phyloP scores from a whole-genome alignment of 257 asterid species.

The Solanum sitiens region DNA sequence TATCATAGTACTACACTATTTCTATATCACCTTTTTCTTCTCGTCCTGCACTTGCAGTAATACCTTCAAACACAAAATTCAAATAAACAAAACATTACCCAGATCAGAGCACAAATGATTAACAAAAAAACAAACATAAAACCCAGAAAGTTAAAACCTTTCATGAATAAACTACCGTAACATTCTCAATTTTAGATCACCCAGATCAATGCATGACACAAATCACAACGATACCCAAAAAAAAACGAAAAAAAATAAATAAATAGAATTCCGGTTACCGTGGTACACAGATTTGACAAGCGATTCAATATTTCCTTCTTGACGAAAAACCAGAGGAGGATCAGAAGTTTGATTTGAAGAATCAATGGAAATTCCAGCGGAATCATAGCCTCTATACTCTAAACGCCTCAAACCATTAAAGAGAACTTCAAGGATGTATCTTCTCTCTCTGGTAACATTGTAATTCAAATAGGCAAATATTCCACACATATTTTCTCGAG shows the following conservation, averaged over 20 bases:
- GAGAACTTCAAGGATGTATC: slow-evolving; percentile 68
- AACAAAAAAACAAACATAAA: background rate
- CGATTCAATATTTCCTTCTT: slow-evolving; percentile 78
- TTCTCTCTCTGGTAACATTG: slow-evolving; percentile 58
- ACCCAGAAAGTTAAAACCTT: background rate
- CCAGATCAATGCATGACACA: background rate
- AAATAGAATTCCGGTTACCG: slow-evolving; percentile 11
- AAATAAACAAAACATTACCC: background rate
- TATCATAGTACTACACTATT: background rate
- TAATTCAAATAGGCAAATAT: slow-evolving; percentile 87
- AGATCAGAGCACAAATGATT: background rate
- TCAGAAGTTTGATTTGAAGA: slow-evolving; percentile 3
- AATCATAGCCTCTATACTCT: slow-evolving; percentile 98
- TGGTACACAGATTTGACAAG: slow-evolving; percentile 80
- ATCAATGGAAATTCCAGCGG: slow-evolving; percentile 73
- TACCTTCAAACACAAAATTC: background rate
- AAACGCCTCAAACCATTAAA: slow-evolving; percentile 83
- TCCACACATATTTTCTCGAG: slow-evolving; percentile 43
- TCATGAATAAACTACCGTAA: background rate
- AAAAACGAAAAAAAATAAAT: too few relatives aligned
- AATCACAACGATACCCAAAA: background rate
- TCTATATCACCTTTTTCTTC: background rate
- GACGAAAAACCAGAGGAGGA: slow-evolving; percentile 58
- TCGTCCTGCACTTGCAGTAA: background rate
- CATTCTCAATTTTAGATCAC: background rate